A percentile compares a stretch with the other conserved stretches of the same genome.
Conservation (phyloP, 352 stramenopile species). For the Phytophthora citricola region DNA sequence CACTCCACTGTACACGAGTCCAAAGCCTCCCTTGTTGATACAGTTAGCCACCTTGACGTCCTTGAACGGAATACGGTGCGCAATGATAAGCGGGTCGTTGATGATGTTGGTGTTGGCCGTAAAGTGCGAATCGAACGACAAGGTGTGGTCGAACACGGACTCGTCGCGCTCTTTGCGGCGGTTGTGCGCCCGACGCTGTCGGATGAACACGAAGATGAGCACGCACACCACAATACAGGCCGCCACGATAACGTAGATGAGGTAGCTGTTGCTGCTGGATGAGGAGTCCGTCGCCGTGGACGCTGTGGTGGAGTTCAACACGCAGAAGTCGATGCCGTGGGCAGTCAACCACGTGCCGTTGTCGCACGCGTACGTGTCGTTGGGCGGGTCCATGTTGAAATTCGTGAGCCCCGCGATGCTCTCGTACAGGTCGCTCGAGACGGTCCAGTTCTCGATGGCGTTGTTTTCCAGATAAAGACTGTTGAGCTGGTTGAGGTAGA, state of each 20-base stretch:
- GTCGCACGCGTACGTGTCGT: slow-evolving; percentile 41
- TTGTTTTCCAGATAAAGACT: slow-evolving; percentile 57
- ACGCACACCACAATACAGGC: slow-evolving; percentile 53
- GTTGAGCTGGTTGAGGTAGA: slow-evolving; percentile 54
- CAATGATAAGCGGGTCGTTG: slow-evolving; percentile 70
- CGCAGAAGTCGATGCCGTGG: slow-evolving; percentile 49
- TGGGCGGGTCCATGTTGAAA: slow-evolving; percentile 47
- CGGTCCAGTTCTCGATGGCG: slow-evolving; percentile 51
- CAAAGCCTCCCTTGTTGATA: slow-evolving; percentile 71
- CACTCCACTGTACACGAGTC: slow-evolving; percentile 65
- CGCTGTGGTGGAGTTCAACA: slow-evolving; percentile 34
- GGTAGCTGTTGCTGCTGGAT: slow-evolving; percentile 47
- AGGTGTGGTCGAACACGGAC: slow-evolving; percentile 57
- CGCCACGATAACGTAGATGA: slow-evolving; percentile 50
- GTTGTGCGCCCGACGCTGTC: slow-evolving; percentile 43
- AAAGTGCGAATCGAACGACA: slow-evolving; percentile 67
- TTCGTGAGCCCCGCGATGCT: slow-evolving; percentile 49
- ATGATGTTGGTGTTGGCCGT: slow-evolving; percentile 60
- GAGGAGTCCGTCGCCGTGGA: slow-evolving; percentile 27
- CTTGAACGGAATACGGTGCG: slow-evolving; percentile 68
- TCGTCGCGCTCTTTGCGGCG: slow-evolving; percentile 49
- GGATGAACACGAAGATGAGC: slow-evolving; percentile 56
- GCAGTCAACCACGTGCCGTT: slow-evolving; percentile 48
- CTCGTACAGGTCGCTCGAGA: slow-evolving; percentile 47
- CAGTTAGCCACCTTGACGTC: slow-evolving; percentile 63